These are phyloP conservation scores for Dendrobium chrysotoxum DNA, from an alignment of 106 monocot species.

Conservation along the genomic window DNA sequence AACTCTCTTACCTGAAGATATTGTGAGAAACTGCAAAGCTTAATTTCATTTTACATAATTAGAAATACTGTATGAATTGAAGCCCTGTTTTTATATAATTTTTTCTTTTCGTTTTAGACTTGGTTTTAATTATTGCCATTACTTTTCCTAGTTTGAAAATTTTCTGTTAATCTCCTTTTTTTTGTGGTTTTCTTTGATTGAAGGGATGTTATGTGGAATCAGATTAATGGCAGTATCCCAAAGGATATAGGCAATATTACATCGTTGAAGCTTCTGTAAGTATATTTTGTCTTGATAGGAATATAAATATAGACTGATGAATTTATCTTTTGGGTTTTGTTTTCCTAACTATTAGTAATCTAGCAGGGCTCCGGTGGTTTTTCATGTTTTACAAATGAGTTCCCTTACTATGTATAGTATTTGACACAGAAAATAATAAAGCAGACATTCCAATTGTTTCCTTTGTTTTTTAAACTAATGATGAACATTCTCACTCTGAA, in stretches of 20 bases:
- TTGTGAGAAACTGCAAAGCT: constrained; percentile 48
- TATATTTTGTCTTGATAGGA: constrained; percentile 11
- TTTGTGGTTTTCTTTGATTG: constrained; percentile 24
- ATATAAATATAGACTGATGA: neutral
- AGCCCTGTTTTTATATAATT: neutral
- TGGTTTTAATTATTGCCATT: neutral
- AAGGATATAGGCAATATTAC: constrained; percentile 93
- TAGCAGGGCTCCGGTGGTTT: neutral
- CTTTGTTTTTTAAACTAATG: neutral
- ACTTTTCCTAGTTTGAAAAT: neutral
- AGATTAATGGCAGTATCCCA: constrained; percentile 76
- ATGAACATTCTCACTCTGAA: neutral
- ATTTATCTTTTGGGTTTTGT: neutral
- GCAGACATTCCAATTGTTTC: neutral
- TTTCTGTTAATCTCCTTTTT: neutral
- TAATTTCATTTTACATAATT: neutral
- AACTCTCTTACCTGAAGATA: constrained; percentile 62
- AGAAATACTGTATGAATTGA: neutral
- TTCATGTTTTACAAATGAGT: constrained; percentile 5
- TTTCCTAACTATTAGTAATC: neutral
- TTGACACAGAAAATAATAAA: neutral
- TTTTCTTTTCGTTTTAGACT: neutral
- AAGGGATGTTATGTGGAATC: constrained; percentile 99
- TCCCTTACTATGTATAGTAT: neutral
- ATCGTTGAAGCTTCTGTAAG: constrained; percentile 86